Evolutionary conservation across 225 moss, liverwort and hornwort species (phyloP).

Genomic region (Neckera pumila): DNA sequence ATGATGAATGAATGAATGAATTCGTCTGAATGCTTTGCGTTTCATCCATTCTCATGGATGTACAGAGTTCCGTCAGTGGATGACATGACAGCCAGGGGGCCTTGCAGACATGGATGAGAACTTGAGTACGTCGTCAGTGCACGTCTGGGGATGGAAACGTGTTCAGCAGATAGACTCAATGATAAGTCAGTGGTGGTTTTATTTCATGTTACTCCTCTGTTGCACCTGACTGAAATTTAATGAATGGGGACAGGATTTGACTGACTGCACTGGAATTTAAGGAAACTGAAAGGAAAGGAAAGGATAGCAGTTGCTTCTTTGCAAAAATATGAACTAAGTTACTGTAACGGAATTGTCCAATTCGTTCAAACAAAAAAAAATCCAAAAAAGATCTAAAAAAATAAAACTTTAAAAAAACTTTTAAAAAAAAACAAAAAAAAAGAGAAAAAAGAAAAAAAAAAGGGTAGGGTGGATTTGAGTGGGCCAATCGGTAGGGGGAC

Average conservation of each 20-base stretch:
- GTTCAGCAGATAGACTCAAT: background rate
- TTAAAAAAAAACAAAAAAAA: background rate
- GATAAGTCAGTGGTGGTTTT: background rate
- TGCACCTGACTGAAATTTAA: background rate
- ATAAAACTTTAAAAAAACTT: too few species aligned
- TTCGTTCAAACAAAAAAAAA: too few species aligned
- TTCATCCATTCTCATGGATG: background rate
- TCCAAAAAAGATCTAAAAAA: too few species aligned
- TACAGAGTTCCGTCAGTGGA: background rate
- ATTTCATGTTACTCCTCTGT: background rate
- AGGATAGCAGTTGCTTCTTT: too few species aligned
- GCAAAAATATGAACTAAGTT: too few species aligned
- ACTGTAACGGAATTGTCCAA: too few species aligned
- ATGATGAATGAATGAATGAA: too few species aligned
- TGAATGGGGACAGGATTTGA: background rate
- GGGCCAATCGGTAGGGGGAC: background rate
- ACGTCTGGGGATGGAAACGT: background rate
- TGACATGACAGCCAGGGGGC: background rate
- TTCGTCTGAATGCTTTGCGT: too few species aligned
- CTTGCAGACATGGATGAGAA: background rate
- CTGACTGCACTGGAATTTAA: background rate
- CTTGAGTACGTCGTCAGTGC: background rate
- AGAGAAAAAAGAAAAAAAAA: too few species aligned
- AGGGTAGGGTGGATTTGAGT: background rate
- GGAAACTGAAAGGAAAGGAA: too few species aligned